Evolutionary conservation across 352 stramenopile species (phyloP), one percentile per base, ranked within the genome.

Genomic region (Globisporangium echinulatum): DNA sequence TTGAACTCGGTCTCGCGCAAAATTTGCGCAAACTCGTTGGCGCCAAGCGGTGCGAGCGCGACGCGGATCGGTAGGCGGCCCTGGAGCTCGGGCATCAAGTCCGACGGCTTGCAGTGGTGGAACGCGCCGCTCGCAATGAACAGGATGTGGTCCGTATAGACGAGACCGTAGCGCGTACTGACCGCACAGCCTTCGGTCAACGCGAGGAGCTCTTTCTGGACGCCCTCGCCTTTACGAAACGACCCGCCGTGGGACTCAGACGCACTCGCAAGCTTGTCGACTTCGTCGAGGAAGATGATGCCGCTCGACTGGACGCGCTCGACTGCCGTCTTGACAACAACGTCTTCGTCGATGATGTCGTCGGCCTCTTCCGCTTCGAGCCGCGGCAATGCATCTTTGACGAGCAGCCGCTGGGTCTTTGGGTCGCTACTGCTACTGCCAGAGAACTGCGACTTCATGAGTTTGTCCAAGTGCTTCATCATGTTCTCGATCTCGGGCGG

Each of bases 251-350:
- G 79, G 54, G 86, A 79, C 53, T 98, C 93, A 54, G 90, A 84
- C 33, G 83, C 73, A 48, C 79, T 93, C 47, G 96, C 97, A 52
- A 99, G 96, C 76, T 99, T 99, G 76, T 99, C 97, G 55, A 99
- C 98, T 72, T 99, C 97, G 77, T 99, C 97, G 58, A 99, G 96
- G 67, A 99, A 99, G 33, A 99, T 96, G 71, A 99, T 99, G 33
- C 97, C 97, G 62, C 95, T 97, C 74, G 99, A 88, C 75, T 99
- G 96, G 49, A 98, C 97, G 58, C 86, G 88, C 58, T 91, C 79
- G 49, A 93, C 65, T 5, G 83, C 83, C 5, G 66, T 73, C 64
- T 88, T 83, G 42, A 93, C 70, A 33, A 93, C 77, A 39, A 89
- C 77, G 37, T 90, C 79, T 14, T 93, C 83, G 55, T 90, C 77